Evolutionary conservation across 1,284 basidiomycete genomes (phyloP).

Genomic region (Ceratorhiza oryzae-sativae): DNA sequence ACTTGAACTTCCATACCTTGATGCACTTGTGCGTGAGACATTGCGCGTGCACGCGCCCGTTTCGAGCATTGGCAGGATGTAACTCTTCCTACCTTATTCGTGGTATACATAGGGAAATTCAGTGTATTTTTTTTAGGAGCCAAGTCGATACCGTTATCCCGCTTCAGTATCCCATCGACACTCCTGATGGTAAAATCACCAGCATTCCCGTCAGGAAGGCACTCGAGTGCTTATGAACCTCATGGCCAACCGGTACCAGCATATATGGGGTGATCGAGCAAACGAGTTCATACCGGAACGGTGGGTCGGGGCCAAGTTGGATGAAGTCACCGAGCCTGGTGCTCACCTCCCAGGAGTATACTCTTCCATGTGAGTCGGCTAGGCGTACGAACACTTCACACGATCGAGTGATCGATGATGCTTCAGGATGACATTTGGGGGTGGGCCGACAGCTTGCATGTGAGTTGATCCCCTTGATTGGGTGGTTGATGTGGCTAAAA

Average conservation of each 20-base stretch:
- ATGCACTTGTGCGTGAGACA: constrained; percentile 59
- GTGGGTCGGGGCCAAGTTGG: constrained; percentile 14
- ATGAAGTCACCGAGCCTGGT: constrained; percentile 10
- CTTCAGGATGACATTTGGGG: constrained; percentile 30
- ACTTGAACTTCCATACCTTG: constrained; percentile 54
- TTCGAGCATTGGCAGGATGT: constrained; percentile 66
- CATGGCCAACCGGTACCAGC: constrained; percentile 46
- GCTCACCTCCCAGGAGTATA: constrained; percentile 30
- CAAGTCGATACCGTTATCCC: constrained; percentile 16
- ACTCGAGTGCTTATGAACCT: constrained; percentile 44
- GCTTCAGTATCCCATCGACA: constrained; percentile 23
- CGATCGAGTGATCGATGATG: background rate
- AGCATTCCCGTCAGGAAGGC: constrained; percentile 41
- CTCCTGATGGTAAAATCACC: constrained; percentile 9
- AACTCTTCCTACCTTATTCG: background rate
- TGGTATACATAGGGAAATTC: background rate
- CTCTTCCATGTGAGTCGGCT: constrained; percentile 21
- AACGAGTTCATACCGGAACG: constrained; percentile 18
- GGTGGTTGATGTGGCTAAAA: background rate
- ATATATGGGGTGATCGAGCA: constrained; percentile 20
- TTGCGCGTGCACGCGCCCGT: constrained; percentile 66
- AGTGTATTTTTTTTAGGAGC: background rate
- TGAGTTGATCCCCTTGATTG: background rate
- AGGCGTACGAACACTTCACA: background rate
- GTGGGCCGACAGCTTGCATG: constrained; percentile 23